phyloP scores from a whole-genome alignment of 768 basidiomycete species.

The Lactarius sp. region DNA sequence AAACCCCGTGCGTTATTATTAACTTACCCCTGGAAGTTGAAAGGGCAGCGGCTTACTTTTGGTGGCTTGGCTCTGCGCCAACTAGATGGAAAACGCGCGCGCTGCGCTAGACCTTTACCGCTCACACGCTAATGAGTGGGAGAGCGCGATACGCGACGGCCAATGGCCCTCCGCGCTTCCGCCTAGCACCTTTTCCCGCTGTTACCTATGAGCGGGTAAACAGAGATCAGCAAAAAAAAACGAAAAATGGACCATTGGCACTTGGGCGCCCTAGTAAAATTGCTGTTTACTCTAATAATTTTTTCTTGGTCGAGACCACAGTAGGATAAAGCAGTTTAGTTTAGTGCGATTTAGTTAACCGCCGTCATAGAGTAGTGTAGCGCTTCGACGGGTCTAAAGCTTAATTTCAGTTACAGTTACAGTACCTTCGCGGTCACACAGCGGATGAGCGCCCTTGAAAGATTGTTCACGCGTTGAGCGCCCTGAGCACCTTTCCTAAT shows the following conservation, averaged over 20 bases:
- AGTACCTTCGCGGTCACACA: background rate
- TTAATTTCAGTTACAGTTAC: slow-evolving; percentile 16
- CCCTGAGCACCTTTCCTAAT: background rate
- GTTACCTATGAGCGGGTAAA: slow-evolving; percentile 47
- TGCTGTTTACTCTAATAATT: background rate
- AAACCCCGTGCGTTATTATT: slow-evolving; percentile 55
- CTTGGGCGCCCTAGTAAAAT: background rate
- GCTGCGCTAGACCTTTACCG: slow-evolving; percentile 49
- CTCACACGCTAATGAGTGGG: slow-evolving; percentile 62
- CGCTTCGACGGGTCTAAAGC: slow-evolving; percentile 22
- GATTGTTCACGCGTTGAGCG: background rate
- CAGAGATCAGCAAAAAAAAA: background rate
- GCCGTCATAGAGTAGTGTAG: slow-evolving; percentile 1
- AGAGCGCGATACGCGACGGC: slow-evolving; percentile 48
- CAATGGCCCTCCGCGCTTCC: slow-evolving; percentile 76
- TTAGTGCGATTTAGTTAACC: slow-evolving; percentile 14
- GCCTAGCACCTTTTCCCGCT: slow-evolving; percentile 75
- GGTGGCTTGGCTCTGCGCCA: slow-evolving; percentile 10
- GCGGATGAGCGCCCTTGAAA: background rate
- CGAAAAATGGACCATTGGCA: background rate
- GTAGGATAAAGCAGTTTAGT: slow-evolving; percentile 12
- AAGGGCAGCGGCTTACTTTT: slow-evolving; percentile 15
- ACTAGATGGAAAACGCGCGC: slow-evolving; percentile 73
- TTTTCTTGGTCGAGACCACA: slow-evolving; percentile 3
- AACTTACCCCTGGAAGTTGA: background rate